Percentiles rank a stretch among this genome's conserved stretches.
These are phyloP conservation scores for Plenodomus lindquistii DNA, from an alignment of 2,329 filamentous ascomycete genomes.

Conservation along the genomic window DNA sequence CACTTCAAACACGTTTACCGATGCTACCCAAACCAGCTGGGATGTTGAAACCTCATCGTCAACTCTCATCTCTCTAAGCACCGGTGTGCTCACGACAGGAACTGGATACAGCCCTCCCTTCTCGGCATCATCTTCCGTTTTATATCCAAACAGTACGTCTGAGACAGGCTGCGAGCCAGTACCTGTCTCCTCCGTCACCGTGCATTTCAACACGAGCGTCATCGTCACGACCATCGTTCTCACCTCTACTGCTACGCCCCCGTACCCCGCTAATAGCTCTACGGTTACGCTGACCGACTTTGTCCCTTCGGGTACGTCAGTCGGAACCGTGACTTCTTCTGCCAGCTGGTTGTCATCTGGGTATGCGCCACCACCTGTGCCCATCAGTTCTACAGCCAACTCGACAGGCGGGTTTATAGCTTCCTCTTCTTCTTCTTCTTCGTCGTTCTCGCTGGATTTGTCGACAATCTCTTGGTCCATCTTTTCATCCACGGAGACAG, in stretches of 20 bases:
- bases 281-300: constrained; percentile 5
- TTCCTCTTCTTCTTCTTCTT: not conserved
- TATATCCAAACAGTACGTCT: constrained; percentile 15
- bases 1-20: constrained; percentile 17
- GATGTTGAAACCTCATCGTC: constrained; percentile 10
- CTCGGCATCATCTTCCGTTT: constrained; percentile 7
- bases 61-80: constrained; percentile 7
- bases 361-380: constrained; percentile 8
- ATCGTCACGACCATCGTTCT: constrained; percentile 1
- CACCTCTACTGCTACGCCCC: constrained; percentile 2
- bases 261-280: constrained; percentile 3
- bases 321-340: constrained; percentile 1
- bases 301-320: constrained; percentile 4
- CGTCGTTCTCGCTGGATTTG: not conserved
- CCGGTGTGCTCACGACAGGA: constrained; percentile 9
- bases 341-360: constrained; percentile 2
- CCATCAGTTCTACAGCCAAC: not conserved
- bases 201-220: constrained; percentile 3
- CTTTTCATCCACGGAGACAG: not conserved
- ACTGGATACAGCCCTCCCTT: constrained; percentile 4
- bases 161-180: constrained; percentile 6
- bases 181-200: not conserved
- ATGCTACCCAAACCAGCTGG: constrained; percentile 24
- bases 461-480: not conserved
- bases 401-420: not conserved